phyloP scores from a whole-genome alignment of 257 asterid genomes.

The Verbena officinalis region DNA sequence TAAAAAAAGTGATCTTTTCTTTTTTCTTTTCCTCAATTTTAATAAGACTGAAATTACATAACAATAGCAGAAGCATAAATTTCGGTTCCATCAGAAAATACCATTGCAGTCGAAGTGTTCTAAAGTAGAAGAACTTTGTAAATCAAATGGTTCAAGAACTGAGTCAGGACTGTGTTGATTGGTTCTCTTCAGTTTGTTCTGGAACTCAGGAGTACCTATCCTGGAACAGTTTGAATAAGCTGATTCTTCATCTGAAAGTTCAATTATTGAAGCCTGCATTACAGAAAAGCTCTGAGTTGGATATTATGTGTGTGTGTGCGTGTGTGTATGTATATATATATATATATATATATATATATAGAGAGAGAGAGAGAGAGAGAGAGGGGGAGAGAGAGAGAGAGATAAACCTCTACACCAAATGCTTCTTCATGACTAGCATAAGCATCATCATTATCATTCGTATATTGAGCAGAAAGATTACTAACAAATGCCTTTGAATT shows the following conservation, averaged over 20 bases:
- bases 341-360: too few relatives aligned
- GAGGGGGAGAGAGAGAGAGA: neutral
- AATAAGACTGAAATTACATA: constrained; percentile 15
- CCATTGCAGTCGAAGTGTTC: constrained; percentile 34
- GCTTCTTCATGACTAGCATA: constrained; percentile 20
- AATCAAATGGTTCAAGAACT: constrained; percentile 52
- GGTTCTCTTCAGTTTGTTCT: constrained; percentile 42
- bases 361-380: too few relatives aligned
- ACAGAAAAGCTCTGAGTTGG: constrained; percentile 8
- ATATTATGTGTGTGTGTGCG: too few relatives aligned
- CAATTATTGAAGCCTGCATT: constrained; percentile 49
- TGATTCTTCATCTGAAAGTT: constrained; percentile 36
- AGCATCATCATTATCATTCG: neutral
- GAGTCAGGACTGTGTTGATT: constrained; percentile 67
- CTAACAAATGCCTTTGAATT: constrained; percentile 5
- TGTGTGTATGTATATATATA: too few relatives aligned
- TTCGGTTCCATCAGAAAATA: constrained; percentile 38
- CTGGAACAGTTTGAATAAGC: constrained; percentile 32
- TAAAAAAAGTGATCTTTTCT: too few relatives aligned
- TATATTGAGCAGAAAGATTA: constrained; percentile 14
- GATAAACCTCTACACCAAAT: constrained; percentile 8
- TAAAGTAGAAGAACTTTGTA: constrained; percentile 31
- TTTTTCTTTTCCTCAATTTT: neutral
- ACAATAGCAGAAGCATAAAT: neutral
- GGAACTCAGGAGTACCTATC: constrained; percentile 33